Percentiles rank a stretch among this genome's conserved stretches.
Conservation (phyloP, 73 alveolate genomes). For the Tetrahymena malaccensis region DNA sequence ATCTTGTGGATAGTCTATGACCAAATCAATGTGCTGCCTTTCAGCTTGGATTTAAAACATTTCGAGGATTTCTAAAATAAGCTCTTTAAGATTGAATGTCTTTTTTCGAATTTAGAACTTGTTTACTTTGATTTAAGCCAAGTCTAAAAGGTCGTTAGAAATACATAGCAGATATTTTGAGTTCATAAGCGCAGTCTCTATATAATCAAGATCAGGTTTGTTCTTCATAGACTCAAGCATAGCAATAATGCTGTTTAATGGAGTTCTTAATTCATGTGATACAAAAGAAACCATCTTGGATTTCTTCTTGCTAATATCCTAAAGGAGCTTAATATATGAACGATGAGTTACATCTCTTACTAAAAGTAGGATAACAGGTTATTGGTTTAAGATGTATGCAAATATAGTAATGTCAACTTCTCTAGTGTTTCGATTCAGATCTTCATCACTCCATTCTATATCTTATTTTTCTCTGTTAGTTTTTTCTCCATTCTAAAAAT, state of each 20-base stretch:
- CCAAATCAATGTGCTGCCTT: background rate
- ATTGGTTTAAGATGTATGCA: background rate
- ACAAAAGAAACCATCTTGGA: slow-evolving; percentile 30
- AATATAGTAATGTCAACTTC: background rate
- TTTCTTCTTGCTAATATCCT: slow-evolving; percentile 26
- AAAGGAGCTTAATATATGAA: slow-evolving; percentile 3
- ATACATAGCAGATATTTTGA: slow-evolving; percentile 21
- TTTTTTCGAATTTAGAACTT: slow-evolving; percentile 15
- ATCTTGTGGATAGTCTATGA: slow-evolving; percentile 8
- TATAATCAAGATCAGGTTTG: background rate
- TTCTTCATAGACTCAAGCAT: slow-evolving; percentile 33
- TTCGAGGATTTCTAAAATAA: slow-evolving; percentile 3
- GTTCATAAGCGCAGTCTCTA: slow-evolving; percentile 24
- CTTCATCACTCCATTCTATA: background rate
- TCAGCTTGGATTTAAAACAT: slow-evolving; percentile 32
- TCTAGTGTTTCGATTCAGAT: background rate
- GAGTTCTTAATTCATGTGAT: slow-evolving; percentile 34
- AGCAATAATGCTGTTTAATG: slow-evolving; percentile 17
- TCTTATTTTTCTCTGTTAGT: background rate
- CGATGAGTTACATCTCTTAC: slow-evolving; percentile 33
- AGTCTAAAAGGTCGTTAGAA: slow-evolving; percentile 26
- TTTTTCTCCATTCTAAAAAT: background rate
- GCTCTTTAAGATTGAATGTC: slow-evolving; percentile 15
- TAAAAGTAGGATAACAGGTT: slow-evolving; percentile 10
- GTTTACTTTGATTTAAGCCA: slow-evolving; percentile 34